Evolutionary conservation across 2,329 filamentous ascomycete species (phyloP), one percentile per base, ranked within the genome.

Genomic region (Fusarium sarcochroum): DNA sequence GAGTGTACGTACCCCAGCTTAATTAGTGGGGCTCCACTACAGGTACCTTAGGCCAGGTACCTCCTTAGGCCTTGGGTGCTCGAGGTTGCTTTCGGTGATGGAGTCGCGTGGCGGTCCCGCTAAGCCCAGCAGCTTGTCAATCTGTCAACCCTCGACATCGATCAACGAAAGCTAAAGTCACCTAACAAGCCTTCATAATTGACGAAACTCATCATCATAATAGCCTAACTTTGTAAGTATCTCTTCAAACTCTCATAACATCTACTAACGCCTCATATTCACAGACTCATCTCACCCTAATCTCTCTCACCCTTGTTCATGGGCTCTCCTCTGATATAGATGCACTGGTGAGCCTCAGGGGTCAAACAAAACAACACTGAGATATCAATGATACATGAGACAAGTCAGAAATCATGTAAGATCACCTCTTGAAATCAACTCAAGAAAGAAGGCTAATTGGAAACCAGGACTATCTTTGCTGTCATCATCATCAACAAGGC

Each of bases 401-500:
- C 10, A 51, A n/a, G 46, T 35, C 38, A 49, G 30, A 32, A 59
- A 58, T 42, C 54, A 76, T 76, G 74, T 56, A 17, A 38, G 60
- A 30, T n/a, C 6, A 38, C 7, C n/a, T 35, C 7, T 21, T 11
- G 18, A 21, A 20, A 17, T 15, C 10, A 21, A 13, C 18, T 41
- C n/a, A 37, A 20, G 10, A 30, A 25, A 20, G n/a, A 15, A 14
- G 20, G 14, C 55, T 68, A 47, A 65, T 42, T 40, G 30, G 51
- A 52, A 32, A 48, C 53, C 73, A 98, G 94, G 96, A 93, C 94
- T 71, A 92, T 99, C 79, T 96, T 97, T 80, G 90, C 94, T 61
- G 91, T 99, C 77, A 94, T 98, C 79, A 91, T 99, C 79, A 97
- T 99, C 85, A 98, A 98, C 86, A 99, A 99, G 87, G 94, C 96